A percentile compares a stretch with the other conserved stretches of the same genome.
Evolutionary conservation across 1,139 yeast species (phyloP).

Genomic region (Wickerhamomyces sp.): DNA sequence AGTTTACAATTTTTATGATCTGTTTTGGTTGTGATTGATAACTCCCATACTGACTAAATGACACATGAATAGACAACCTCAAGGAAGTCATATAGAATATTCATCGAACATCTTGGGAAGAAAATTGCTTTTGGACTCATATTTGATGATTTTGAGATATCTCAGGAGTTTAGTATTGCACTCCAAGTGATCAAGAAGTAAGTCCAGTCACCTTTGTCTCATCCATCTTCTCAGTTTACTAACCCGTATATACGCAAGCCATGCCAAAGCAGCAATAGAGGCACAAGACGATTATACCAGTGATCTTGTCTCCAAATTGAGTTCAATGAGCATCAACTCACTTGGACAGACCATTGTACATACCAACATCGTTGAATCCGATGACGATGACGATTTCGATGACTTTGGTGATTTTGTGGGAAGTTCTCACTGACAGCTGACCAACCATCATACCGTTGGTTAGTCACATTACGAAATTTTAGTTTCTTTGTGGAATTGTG

Average conservation of each 20-base stretch:
- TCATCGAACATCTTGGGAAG: conserved; percentile 15
- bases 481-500: too few species aligned
- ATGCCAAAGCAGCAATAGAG: conserved; percentile 14
- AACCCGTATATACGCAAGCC: conserved; percentile 9
- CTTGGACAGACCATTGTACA: too few species aligned
- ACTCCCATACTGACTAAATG: too few species aligned
- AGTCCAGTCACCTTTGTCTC: too few species aligned
- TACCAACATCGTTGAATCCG: neutral
- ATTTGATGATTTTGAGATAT: conserved; percentile 30
- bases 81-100: conserved; percentile 12
- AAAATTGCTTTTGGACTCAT: conserved; percentile 34
- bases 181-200: conserved; percentile 30
- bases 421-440: too few species aligned
- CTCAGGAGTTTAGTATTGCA: conserved; percentile 35
- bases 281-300: conserved; percentile 1
- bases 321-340: conserved; percentile 1
- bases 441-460: too few species aligned
- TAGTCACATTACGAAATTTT: too few species aligned
- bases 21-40: conserved; percentile 27
- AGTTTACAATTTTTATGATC: neutral
- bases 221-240: neutral
- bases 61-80: conserved; percentile 15
- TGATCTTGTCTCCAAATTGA: conserved; percentile 2
- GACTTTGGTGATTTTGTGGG: conserved; percentile 40
- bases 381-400: conserved; percentile 18